Evolutionary conservation across 495 filamentous ascomycete genomes (phyloP), one percentile per base, ranked within the genome.

Genomic region (Penicillium egyptiacum): DNA sequence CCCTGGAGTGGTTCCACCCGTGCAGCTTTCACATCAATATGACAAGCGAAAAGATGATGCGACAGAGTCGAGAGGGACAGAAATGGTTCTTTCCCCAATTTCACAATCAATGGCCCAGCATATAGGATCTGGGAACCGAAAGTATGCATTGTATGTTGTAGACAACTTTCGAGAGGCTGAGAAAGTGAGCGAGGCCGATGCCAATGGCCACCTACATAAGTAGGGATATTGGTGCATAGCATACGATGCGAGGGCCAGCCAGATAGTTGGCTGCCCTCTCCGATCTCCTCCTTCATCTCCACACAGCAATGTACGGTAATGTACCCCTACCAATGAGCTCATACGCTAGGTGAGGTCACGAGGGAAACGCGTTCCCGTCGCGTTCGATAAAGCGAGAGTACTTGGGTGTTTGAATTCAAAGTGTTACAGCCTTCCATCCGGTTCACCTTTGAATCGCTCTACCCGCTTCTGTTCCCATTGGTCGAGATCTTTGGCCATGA

Each of bases 381-480:
- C 17, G 9, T 25, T 40, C 22, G 35, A 30, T 16, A 17, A 52
- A 19, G 14, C 10, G 14, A 17, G 11, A 17, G 8, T 7, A 37
- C 11, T 54, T 31, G 16, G 7, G 9, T 42, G 20, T 0, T 33
- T 31, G 31, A 2, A 12, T 17, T 19, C 12, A 8, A 11, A 31
- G 20, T 26, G 19, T 85, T 79, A 93, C 56, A 96, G 61, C 40
- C 88, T 80, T 16, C 95, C 95, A 74, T 99, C 92, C 31, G 79
- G 84, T 73, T 99, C 95, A 14, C 95, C 95, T 26, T 86, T 79
- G 53, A 98, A 81, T 63, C 95, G 79, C 74, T 92, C 83, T 14
- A 98, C 91, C 47, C 95, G 82, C 71, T 90, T 94, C 68, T 96
- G 92, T 70, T 99, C 95, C 95, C 95, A 99, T 63, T 90, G 81